Evolutionary conservation across 108 stramenopile species (phyloP), one percentile per base, ranked within the genome.

Genomic region (Poteriospumella lacustris): DNA sequence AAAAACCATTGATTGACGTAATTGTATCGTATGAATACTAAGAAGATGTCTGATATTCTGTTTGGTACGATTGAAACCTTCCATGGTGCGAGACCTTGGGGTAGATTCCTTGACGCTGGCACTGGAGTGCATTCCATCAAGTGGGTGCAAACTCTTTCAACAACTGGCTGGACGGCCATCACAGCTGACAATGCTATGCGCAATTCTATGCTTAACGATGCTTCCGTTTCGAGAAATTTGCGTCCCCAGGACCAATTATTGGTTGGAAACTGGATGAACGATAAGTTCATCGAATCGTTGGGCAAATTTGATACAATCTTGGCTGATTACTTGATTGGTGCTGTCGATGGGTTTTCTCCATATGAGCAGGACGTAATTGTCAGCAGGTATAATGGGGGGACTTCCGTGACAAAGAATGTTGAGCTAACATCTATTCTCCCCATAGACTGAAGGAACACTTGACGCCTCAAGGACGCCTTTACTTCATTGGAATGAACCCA

Each of bases 311-410:
- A 76, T 12, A 43, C 39, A 40, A 43, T 97, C 26, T 82, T 97
- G 39, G 93, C 91, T 5, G 96, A 97, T 73, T 97, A 97, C 77
- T 79, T 97, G 33, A 89, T 97, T 42, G 96, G 96, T 15, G 96
- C 96, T 31, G 93, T 97, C 80, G 96, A 95, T 76, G 95, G 95
- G 2, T 97, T 97, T 78, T 86, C 87, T 5, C 96, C 96, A 0
- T 97, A 95, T 80, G 84, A 88, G 58, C 96, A 97, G 85, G 83
- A 73, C 70, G 28, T 42, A n/a, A 73, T 84, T 29, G 3, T 59
- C 19, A 0, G 31, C 28, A 42, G 52, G 40, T 73, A 9, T 3
- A 36, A 15, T 36, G 15, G 31, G 5, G 36, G 9, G 34, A 33
- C 5, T 33, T 26, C 2, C 3, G 3, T 9, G 15, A 64, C 36